Evolutionary conservation across 2,329 filamentous ascomycete species (phyloP).

Genomic region (Verticillium albo-atrum): DNA sequence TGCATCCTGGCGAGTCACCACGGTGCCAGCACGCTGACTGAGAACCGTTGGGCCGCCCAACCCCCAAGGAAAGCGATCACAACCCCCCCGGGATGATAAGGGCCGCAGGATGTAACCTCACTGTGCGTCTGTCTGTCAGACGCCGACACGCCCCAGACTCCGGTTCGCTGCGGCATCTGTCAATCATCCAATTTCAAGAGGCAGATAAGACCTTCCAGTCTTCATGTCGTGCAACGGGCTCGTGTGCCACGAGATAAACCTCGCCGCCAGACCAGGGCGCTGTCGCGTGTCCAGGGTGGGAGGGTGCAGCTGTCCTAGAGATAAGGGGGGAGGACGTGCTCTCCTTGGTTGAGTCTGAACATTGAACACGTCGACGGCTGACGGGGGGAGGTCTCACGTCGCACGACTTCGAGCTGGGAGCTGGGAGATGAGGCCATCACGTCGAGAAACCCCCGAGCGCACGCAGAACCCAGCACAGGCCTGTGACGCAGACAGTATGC

Average conservation of each 20-base stretch:
- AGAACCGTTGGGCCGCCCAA: neutral
- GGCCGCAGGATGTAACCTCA: neutral
- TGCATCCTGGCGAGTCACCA: neutral
- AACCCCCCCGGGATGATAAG: neutral
- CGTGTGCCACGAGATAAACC: neutral
- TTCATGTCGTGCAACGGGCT: neutral
- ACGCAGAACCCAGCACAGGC: too few relatives aligned
- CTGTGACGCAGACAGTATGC: neutral
- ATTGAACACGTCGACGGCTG: neutral
- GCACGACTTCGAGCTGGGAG: too few relatives aligned
- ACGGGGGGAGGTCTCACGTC: too few relatives aligned
- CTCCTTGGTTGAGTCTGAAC: neutral
- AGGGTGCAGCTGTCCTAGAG: neutral
- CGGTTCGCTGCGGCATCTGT: neutral
- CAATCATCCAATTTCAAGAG: neutral
- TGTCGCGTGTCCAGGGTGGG: neutral
- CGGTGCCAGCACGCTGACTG: neutral
- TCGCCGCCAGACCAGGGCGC: neutral
- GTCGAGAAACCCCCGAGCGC: too few relatives aligned
- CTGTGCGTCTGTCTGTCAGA: neutral
- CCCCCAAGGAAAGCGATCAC: neutral
- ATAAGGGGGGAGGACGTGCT: neutral
- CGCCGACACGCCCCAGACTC: neutral
- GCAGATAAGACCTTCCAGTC: neutral
- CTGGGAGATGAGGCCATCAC: too few relatives aligned